Evolutionary conservation across 1,284 basidiomycete genomes (phyloP).

Genomic region (Naganishia sp.): DNA sequence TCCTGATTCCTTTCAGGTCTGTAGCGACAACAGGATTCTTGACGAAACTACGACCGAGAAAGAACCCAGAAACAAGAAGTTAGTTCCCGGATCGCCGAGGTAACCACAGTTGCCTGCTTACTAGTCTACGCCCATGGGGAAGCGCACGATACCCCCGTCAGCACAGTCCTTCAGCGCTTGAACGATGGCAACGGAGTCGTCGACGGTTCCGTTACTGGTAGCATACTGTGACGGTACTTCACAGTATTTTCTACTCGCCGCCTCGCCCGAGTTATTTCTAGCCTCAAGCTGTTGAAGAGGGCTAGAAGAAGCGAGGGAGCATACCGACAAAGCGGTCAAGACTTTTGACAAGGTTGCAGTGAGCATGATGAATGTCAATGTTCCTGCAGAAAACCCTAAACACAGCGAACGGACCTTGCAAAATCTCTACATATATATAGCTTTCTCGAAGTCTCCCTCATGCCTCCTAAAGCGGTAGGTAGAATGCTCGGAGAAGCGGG

Average conservation of each 20-base stretch:
- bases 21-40: constrained; percentile 38
- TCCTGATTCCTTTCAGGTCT: constrained; percentile 53
- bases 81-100: not conserved
- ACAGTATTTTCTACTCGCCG: constrained; percentile 22
- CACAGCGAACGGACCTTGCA: too few species aligned
- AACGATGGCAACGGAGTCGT: constrained; percentile 55
- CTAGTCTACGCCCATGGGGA: constrained; percentile 54
- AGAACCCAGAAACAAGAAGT: too few species aligned
- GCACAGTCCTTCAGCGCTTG: constrained; percentile 54
- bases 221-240: constrained; percentile 21
- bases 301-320: constrained; percentile 17
- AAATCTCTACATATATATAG: too few species aligned
- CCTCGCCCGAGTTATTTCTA: constrained; percentile 4
- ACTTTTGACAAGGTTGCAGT: constrained; percentile 27
- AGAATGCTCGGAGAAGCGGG: too few species aligned
- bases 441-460: too few species aligned
- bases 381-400: too few species aligned
- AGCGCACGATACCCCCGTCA: constrained; percentile 54
- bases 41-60: constrained; percentile 34
- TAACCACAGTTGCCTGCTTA: constrained; percentile 22
- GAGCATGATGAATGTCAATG: constrained; percentile 4
- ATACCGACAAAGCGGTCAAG: constrained; percentile 15
- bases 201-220: constrained; percentile 43
- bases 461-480: too few species aligned
- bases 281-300: constrained; percentile 16